Conservation (phyloP, 208 protist species). For the Leishmania mexicana region DNA sequence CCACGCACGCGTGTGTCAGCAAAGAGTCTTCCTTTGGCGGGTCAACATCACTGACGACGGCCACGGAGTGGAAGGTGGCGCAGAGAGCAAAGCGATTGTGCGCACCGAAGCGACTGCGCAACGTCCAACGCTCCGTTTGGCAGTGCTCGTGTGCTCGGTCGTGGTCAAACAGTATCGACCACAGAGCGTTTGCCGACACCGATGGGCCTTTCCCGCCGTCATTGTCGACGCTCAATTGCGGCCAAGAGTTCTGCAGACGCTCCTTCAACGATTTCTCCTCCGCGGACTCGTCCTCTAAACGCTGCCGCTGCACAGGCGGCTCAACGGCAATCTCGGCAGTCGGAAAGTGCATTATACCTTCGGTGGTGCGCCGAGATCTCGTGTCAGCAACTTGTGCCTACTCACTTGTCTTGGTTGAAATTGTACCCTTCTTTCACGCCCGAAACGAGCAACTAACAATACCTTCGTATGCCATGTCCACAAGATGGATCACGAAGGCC, state of each 20-base stretch:
- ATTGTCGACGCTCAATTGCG: conserved; percentile 15
- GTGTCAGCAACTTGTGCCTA: not conserved
- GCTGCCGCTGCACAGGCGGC: conserved; percentile 21
- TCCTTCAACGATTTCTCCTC: conserved; percentile 36
- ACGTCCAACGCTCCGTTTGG: conserved; percentile 44
- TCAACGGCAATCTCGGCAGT: conserved; percentile 1
- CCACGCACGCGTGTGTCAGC: conserved; percentile 27
- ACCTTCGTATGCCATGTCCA: not conserved
- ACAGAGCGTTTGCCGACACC: conserved; percentile 26
- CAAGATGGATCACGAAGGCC: not conserved
- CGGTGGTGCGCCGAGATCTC: not conserved
- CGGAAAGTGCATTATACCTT: conserved; percentile 24
- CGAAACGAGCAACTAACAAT: not conserved
- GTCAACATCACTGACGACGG: conserved; percentile 49
- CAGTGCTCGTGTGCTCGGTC: conserved; percentile 46
- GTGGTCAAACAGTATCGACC: conserved; percentile 36
- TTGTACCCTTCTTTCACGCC: not conserved
- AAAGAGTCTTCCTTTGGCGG: conserved; percentile 19
- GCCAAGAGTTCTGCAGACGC: conserved; percentile 44
- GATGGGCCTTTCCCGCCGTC: not conserved
- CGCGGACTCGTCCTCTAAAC: conserved; percentile 28
- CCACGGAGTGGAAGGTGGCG: conserved; percentile 40
- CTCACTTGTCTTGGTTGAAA: not conserved
- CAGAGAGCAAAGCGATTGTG: conserved; percentile 50
- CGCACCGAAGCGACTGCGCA: conserved; percentile 43